Base-by-base conservation (phyloP, 73 alveolate genomes). In the Symbiodinium pilosum region DNA sequence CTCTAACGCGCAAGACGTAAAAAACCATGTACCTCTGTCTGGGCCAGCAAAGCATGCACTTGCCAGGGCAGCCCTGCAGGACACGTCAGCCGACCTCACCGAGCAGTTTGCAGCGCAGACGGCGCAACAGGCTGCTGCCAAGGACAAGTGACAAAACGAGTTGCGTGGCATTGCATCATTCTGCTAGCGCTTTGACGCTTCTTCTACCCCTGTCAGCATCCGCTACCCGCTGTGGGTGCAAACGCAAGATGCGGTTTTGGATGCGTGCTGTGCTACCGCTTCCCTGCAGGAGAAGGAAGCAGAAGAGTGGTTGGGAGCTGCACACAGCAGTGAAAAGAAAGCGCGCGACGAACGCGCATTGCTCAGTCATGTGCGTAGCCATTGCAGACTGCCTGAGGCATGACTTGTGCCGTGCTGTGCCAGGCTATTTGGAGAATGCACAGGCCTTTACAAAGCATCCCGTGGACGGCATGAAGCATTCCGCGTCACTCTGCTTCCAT, bases 51-150 rank as follows among this genome's bases (percentile, higher is more conserved):
- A n/a, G n/a, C n/a, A n/a, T n/a, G n/a, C n/a, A n/a, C n/a, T n/a
- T n/a, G n/a, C n/a, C n/a, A n/a, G n/a, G n/a, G n/a, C n/a, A 47
- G 6, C 38, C 16, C 42, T 54, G n/a, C 47, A 84, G 36, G 71
- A 42, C 43, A 43, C 40, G 44, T 30, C 38, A 18, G 75, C 75
- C 44, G 47, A 84, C 30, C n/a, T 4, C 43, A 84, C 93, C 8
- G 93, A 84, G 73, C 69, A 38, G n/a, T 84, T 84, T n/a, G 93
- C 93, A 1, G 71, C 71, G 43, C 75, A 84, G 20, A 38, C 43
- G 28, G 43, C 56, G 43, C 38, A 28, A 43, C 75, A 84, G 43
- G 93, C 93, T 3, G 93, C 26, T 21, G 93, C 41, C 75, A 84
- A 84, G 93, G 91, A 30, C 40, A 24, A 47, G 64, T 32, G 77